These are phyloP conservation scores for Ophiostoma perfectum DNA, from an alignment of 2,329 filamentous ascomycete species.

Conservation along the genomic window DNA sequence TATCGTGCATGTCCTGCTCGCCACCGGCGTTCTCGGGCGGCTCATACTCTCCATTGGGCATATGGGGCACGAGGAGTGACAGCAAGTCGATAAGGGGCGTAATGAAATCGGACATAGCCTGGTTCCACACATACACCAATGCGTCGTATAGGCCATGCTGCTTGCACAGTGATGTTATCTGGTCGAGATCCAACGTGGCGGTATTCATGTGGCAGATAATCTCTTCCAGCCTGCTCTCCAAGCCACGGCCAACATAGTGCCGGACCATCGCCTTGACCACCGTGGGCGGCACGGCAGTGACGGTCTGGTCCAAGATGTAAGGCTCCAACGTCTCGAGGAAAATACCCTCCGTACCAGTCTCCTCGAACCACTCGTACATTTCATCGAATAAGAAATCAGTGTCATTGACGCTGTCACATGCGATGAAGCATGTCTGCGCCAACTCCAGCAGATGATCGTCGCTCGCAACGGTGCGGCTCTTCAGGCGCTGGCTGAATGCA, in stretches of 20 bases:
- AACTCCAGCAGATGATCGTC: conserved; percentile 67
- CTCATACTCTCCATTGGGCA: conserved; percentile 45
- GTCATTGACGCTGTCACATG: conserved; percentile 72
- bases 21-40: conserved; percentile 46
- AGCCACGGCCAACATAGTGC: conserved; percentile 70
- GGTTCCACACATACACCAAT: conserved; percentile 94
- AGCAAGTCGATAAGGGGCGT: conserved; percentile 83
- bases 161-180: conserved; percentile 85
- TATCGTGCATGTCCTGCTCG: conserved; percentile 56
- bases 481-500: conserved; percentile 65
- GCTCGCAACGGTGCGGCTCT: conserved; percentile 39
- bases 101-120: conserved; percentile 80
- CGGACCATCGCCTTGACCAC: conserved; percentile 81
- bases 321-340: conserved; percentile 87
- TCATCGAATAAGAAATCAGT: conserved; percentile 84
- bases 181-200: conserved; percentile 84
- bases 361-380: conserved; percentile 85
- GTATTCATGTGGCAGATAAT: conserved; percentile 92
- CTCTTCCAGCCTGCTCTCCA: conserved; percentile 78
- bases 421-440: conserved; percentile 74
- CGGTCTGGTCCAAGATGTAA: conserved; percentile 72
- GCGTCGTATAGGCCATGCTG: conserved; percentile 91
- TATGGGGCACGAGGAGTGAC: conserved; percentile 57
- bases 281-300: conserved; percentile 70
- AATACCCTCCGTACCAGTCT: conserved; percentile 63